phyloP scores from a whole-genome alignment of 164 flowering plant genomes.

The Cinnamomum micranthum region DNA sequence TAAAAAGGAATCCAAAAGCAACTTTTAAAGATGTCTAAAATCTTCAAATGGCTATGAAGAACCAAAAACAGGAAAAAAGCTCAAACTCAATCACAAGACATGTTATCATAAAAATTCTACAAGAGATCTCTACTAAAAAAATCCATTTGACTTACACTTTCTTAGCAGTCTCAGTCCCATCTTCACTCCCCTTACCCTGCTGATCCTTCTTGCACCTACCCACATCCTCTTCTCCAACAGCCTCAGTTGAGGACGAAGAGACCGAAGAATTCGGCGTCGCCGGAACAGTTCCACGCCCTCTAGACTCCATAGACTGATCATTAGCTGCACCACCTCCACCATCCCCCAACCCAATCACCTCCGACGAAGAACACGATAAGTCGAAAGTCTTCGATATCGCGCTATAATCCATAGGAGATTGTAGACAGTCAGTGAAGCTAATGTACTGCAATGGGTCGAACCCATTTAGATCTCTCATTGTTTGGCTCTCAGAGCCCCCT shows the following conservation, averaged over 20 bases:
- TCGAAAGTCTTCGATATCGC: slow-evolving; percentile 40
- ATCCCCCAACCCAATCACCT: slow-evolving; percentile 29
- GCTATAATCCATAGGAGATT: slow-evolving; percentile 32
- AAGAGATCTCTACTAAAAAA: neutral
- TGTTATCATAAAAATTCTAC: neutral
- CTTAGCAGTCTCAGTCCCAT: slow-evolving; percentile 43
- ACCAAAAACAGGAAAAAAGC: neutral
- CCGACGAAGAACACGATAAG: slow-evolving; percentile 38
- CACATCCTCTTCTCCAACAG: slow-evolving; percentile 39
- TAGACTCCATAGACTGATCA: slow-evolving; percentile 9
- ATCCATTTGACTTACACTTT: slow-evolving; percentile 36
- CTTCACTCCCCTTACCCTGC: slow-evolving; percentile 28
- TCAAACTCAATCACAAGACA: neutral
- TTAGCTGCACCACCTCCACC: slow-evolving; percentile 10
- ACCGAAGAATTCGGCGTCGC: slow-evolving; percentile 52
- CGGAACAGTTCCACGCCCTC: slow-evolving; percentile 17
- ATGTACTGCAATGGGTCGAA: slow-evolving; percentile 25
- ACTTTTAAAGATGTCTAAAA: neutral
- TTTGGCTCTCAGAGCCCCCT: slow-evolving; percentile 1
- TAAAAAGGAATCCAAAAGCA: neutral
- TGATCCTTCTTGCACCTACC: slow-evolving; percentile 31
- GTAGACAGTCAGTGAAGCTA: slow-evolving; percentile 45
- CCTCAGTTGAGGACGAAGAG: slow-evolving; percentile 56
- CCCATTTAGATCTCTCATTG: slow-evolving; percentile 11
- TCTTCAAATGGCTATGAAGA: neutral